Base-by-base conservation (phyloP, 2,329 filamentous ascomycete genomes). In the Ophiostoma novo-ulmi region DNA sequence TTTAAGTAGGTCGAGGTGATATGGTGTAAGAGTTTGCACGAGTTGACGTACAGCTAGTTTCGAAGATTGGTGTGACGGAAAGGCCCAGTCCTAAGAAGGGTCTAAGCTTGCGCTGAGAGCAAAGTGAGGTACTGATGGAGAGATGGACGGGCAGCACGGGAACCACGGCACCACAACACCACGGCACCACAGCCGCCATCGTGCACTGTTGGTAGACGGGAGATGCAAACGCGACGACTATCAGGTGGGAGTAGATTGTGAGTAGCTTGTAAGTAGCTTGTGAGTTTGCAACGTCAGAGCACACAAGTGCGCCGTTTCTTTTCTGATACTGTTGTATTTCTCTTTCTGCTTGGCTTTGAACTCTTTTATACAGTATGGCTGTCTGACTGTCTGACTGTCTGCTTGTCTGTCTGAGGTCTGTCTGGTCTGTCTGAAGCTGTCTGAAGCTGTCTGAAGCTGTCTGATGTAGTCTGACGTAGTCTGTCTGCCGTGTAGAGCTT, bases 401-500 rank as follows among this genome's bases (percentile, higher is more conserved):
- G 64, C 38, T 35, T 66, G 22, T 65, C 58, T 70, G 63, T 67
- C 41, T 72, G 44, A 41, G 72, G 66, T 73, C 38, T 39, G n/a
- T 70, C 68, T 73, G 71, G 61, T 44, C 44, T 68, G 20, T 72
- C 69, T 70, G 13, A 72, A 69, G 72, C 67, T 72, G 64, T 73
- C 69, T 74, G 61, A 72, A 14, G 39, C 68, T 74, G 61, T 73
- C 11, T 55, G 26, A 78, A 72, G 75, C 74, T 83, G 88, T 87
- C 72, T 72, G 85, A 87, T 84, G n/a, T 58, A 58, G 87, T 87
- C 87, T 87, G 90, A 89, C 85, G 85, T 17, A 31, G 58, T 13
- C 5, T 35, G 26, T 55, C 55, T 31, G n/a, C 26, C 17, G 2
- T 58, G n/a, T 14, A 58, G 52, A 48, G 44, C 44, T 48, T 31